Evolutionary conservation across 192 early-diverging fungal genomes (phyloP).

Genomic region (Gigaspora rosea): DNA sequence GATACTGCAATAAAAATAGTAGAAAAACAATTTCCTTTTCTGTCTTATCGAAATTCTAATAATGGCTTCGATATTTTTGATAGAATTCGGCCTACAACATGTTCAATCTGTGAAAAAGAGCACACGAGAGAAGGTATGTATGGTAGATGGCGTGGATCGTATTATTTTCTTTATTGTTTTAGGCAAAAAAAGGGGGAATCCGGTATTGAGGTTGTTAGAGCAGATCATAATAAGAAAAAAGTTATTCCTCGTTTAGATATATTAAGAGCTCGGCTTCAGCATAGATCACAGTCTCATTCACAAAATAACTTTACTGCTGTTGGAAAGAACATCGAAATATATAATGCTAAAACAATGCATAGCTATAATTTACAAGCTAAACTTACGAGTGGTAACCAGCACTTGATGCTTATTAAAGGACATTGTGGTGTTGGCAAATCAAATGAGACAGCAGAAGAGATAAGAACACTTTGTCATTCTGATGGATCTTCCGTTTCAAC

Average conservation of each 20-base stretch:
- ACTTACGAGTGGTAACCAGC: background rate
- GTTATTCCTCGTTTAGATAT: background rate
- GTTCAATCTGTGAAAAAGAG: no score
- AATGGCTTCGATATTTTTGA: no score
- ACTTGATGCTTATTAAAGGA: constrained; percentile 22
- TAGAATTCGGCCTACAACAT: no score
- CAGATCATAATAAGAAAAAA: background rate
- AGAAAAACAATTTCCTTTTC: no score
- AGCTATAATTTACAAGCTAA: constrained; percentile 12
- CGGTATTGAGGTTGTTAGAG: background rate
- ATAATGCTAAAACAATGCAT: constrained; percentile 3
- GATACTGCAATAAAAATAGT: no score
- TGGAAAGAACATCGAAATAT: constrained; percentile 15
- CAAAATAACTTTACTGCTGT: constrained; percentile 21
- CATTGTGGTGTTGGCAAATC: constrained; percentile 26
- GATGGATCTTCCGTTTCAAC: constrained; percentile 8
- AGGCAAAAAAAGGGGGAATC: background rate
- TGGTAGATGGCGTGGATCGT: background rate
- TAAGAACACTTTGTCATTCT: constrained; percentile 2
- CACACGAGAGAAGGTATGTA: no score
- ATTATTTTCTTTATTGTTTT: constrained; percentile 5
- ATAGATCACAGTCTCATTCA: constrained; percentile 6
- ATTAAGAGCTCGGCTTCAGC: background rate
- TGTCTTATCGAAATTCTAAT: no score
- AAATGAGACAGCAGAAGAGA: background rate